phyloP scores from a whole-genome alignment of 331 rosid species.

The Stylosanthes scabra region DNA sequence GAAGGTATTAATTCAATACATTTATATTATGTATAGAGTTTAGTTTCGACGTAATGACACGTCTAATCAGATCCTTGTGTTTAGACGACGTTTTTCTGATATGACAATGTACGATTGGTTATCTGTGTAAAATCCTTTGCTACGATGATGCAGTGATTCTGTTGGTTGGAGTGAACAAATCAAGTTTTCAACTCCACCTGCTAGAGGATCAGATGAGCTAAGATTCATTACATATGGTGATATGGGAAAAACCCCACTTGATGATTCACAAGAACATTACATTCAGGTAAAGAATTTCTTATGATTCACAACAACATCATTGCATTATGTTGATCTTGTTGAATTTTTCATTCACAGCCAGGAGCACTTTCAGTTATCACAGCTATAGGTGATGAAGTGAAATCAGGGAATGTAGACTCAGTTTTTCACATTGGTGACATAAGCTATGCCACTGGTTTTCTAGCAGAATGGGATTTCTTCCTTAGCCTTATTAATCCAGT shows the following conservation, averaged over 20 bases:
- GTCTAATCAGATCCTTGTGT: too few relatives aligned
- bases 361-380: conserved; percentile 76
- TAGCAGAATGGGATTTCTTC: conserved; percentile 90
- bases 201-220: conserved; percentile 70
- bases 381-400: conserved; percentile 57
- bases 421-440: conserved; percentile 91
- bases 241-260: conserved; percentile 94
- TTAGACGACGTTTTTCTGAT: too few relatives aligned
- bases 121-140: too few relatives aligned
- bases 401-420: conserved; percentile 55
- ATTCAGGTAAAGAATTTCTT: conserved; percentile 82
- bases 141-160: conserved; percentile 51
- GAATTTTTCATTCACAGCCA: conserved; percentile 50
- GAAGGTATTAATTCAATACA: too few relatives aligned
- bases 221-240: conserved; percentile 78
- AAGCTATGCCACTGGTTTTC: conserved; percentile 93
- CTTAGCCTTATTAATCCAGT: conserved; percentile 62
- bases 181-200: conserved; percentile 71
- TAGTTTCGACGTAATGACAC: too few relatives aligned
- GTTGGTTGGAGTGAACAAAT: conserved; percentile 78
- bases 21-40: too few relatives aligned
- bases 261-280: conserved; percentile 74
- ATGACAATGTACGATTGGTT: too few relatives aligned
- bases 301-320: background rate
- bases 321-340: conserved; percentile 8